Evolutionary conservation across 768 basidiomycete genomes (phyloP), one percentile per base, ranked within the genome.

Genomic region (Amanita subjunquillea): DNA sequence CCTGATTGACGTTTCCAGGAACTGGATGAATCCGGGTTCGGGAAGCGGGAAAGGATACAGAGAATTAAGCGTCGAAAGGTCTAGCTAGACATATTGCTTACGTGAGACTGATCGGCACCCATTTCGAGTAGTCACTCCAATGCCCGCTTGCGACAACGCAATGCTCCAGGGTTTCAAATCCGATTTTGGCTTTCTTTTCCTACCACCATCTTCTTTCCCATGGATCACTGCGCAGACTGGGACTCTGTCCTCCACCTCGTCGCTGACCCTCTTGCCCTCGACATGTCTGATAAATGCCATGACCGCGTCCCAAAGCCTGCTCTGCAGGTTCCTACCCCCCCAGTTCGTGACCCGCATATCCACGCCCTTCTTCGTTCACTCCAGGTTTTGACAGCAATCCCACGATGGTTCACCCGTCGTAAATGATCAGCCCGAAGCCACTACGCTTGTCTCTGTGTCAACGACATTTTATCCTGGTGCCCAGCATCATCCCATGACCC

Each of bases 1-100:
- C 20, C 42, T 44, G 37, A 53, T 45, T 46, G 25, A 46, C 8
- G 23, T 38, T 9, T 8, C n/a, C 63, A 88, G 83, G 85, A 91
- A 66, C 69, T 97, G 54, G 85, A 93, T 57, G 89, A 91, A 57
- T 85, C 90, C 15, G 79, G 85, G 55, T 96, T 96, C 69, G 95
- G 93, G 20, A 79, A 85, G 64, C 77, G 92, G 50, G 91, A 95
- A 67, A 83, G 86, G 67, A 85, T 90, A 37, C 80, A 93, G 63
- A 77, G 72, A 63, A 72, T 82, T 47, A 93, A 93, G 56, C 59
- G 67, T 60, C 59, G 61, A 54, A 54, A 38, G 45, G 44, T 54
- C 54, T 42, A 49, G 55, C 54, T 42, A 49, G 55, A 60, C 48
- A 39, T 15, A 10, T 12, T 15, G 34, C 34, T 34, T 34, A 34